Evolutionary conservation across 495 filamentous ascomycete genomes (phyloP).

Genomic region (Neurospora sp.): DNA sequence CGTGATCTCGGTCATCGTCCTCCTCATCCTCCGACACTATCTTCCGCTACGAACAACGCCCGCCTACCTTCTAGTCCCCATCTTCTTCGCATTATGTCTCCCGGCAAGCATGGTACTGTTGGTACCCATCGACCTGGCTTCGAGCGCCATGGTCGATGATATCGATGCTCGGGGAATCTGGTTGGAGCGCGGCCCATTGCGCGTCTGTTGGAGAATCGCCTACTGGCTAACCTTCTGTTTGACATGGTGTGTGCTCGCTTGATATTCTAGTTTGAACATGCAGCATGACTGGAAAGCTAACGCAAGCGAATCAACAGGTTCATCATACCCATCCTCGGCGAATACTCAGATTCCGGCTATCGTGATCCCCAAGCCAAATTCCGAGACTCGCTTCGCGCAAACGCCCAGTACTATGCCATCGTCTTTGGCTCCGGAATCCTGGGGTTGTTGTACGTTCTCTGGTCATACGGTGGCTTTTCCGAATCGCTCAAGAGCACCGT

Average conservation of each 20-base stretch:
- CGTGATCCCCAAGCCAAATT: constrained; percentile 72
- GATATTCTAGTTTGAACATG: not conserved
- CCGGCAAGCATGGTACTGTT: constrained; percentile 90
- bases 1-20: constrained; percentile 59
- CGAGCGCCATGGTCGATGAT: constrained; percentile 61
- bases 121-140: constrained; percentile 92
- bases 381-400: constrained; percentile 71
- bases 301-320: constrained; percentile 41
- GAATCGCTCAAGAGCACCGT: constrained; percentile 64
- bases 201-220: constrained; percentile 82
- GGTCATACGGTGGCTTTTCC: constrained; percentile 53
- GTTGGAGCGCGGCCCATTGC: constrained; percentile 54
- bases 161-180: constrained; percentile 52
- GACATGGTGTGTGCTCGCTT: constrained; percentile 57
- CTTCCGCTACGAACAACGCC: constrained; percentile 84
- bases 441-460: constrained; percentile 75
- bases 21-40: constrained; percentile 79
- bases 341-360: constrained; percentile 89
- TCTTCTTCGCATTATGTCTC: constrained; percentile 87
- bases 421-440: constrained; percentile 57
- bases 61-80: constrained; percentile 77
- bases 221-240: constrained; percentile 96
- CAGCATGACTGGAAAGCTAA: constrained; percentile 2
- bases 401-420: constrained; percentile 79
- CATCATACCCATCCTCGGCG: constrained; percentile 84